These are phyloP conservation scores for Hortaea sp. DNA, from an alignment of 2,329 filamentous ascomycete genomes.

Conservation along the genomic window DNA sequence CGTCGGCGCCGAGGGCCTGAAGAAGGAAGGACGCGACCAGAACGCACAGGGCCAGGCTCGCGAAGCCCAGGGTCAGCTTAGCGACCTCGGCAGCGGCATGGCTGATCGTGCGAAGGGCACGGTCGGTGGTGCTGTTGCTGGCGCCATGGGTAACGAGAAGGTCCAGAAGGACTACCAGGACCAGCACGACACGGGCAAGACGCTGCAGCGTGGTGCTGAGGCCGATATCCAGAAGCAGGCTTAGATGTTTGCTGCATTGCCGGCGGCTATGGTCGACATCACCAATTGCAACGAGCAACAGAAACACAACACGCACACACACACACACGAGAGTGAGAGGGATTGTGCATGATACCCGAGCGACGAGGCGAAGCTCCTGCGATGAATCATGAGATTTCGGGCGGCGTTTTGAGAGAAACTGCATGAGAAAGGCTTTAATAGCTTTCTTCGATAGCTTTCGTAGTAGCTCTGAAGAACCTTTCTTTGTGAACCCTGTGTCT, in stretches of 20 bases:
- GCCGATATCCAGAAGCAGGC: constrained; percentile 64
- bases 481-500: too few relatives aligned
- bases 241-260: neutral
- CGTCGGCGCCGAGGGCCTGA: constrained; percentile 64
- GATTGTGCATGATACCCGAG: too few relatives aligned
- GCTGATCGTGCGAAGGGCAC: constrained; percentile 38
- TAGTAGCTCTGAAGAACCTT: too few relatives aligned
- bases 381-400: too few relatives aligned
- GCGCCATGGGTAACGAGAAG: constrained; percentile 56
- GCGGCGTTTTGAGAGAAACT: too few relatives aligned
- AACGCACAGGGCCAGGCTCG: constrained; percentile 70
- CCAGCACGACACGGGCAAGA: constrained; percentile 72
- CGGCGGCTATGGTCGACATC: too few relatives aligned
- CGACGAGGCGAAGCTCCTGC: too few relatives aligned
- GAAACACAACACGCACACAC: too few relatives aligned
- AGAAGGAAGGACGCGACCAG: constrained; percentile 64
- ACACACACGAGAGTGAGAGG: too few relatives aligned
- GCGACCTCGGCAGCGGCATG: constrained; percentile 59
- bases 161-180: constrained; percentile 55
- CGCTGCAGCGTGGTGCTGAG: constrained; percentile 73
- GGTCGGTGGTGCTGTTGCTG: constrained; percentile 61
- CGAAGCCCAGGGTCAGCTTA: constrained; percentile 69
- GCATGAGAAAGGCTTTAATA: too few relatives aligned
- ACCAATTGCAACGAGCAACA: too few relatives aligned
- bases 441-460: too few relatives aligned